Evolutionary conservation across 345 rosid genomes (phyloP), one percentile per base, ranked within the genome.

Genomic region (Lepidium sativum): DNA sequence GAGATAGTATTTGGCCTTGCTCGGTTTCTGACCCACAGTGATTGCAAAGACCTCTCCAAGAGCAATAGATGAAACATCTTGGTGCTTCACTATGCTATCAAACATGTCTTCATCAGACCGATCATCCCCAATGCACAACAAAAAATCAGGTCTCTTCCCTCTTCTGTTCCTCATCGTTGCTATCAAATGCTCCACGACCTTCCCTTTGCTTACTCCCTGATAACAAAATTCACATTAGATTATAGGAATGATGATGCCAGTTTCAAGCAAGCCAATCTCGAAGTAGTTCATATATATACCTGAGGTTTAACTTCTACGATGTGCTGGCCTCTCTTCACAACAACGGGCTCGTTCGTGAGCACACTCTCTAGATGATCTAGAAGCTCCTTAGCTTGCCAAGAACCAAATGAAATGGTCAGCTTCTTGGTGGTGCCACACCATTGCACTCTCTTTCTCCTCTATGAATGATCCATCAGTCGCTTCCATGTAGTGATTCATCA

Each of bases 251-350:
- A 35, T 52, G 29, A 29, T 25, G 18, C 8, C 48, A 29, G 40
- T 12, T 49, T 23, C 25, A 2, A 38, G 44, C 43, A 63, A 14
- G 20, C 25, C 9, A 48, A 34, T 34, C 6, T 49, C 16, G 2
- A 42, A 21, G 21, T 41, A 10, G 43, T 34, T 61, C 14, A 21
- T 60, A 4, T 37, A 35, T 48, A 40, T 78, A 87, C 97, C 97
- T 90, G 97, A n/a, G 95, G 97, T 67, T 87, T 90, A 44, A 85
- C 90, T 80, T 90, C 97, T 41, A 90, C 95, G 23, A 90, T 90
- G 45, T 82, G 71, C 45, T 78, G 89, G 58, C 97, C 95, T 54
- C 84, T 81, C 74, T 84, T 90, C 59, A 87, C 97, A 69, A 84
- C 86, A 38, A 90, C 95, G 9, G 95, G 97, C 72, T 90, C 95